Percentiles rank a stretch among this genome's conserved stretches.
Conservation (phyloP, 139 green algal species). For the Desmodesmus armatus region DNA sequence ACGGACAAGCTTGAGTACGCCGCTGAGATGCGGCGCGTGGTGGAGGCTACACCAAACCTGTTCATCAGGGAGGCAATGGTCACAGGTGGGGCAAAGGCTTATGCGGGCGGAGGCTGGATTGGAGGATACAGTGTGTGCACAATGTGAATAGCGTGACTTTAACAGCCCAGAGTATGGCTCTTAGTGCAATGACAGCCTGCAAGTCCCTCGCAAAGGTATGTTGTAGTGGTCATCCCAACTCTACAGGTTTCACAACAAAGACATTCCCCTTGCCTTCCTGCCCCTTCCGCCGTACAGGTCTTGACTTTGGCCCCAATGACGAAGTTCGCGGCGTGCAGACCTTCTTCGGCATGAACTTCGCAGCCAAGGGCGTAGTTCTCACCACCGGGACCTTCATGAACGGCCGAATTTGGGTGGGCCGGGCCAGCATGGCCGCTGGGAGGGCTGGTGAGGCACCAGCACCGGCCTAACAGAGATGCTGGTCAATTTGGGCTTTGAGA, state of each 20-base stretch:
- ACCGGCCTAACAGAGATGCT: constrained; percentile 93
- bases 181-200: too few relatives aligned
- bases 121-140: neutral
- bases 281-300: too few relatives aligned
- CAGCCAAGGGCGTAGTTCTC: constrained; percentile 86
- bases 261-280: too few relatives aligned
- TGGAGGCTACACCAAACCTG: constrained; percentile 88
- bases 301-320: constrained; percentile 92
- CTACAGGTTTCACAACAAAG: too few relatives aligned
- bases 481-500: constrained; percentile 90
- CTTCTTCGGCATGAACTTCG: constrained; percentile 94
- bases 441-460: constrained; percentile 89
- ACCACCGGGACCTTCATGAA: constrained; percentile 99
- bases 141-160: neutral
- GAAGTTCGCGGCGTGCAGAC: constrained; percentile 90
- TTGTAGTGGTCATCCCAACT: too few relatives aligned
- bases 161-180: constrained; percentile 81
- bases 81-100: too few relatives aligned
- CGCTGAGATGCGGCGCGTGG: constrained; percentile 73
- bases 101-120: too few relatives aligned
- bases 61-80: constrained; percentile 92
- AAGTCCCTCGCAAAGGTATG: too few relatives aligned
- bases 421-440: constrained; percentile 86
- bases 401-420: constrained; percentile 96
- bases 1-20: constrained; percentile 98